phyloP scores from a whole-genome alignment of 164 flowering plant genomes.

The Magnolia kwangsiensis region DNA sequence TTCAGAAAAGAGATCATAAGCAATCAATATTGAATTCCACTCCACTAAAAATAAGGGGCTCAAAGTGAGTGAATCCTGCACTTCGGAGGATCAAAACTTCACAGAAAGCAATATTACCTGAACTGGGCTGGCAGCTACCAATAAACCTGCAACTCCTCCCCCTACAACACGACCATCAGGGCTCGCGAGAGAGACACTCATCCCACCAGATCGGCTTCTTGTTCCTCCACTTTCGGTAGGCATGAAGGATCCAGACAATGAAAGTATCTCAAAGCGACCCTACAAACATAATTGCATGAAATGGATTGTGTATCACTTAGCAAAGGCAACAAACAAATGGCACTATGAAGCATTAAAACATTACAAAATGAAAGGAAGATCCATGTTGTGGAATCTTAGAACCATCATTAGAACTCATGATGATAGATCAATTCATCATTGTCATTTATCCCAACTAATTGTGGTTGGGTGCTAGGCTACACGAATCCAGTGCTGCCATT shows the following conservation, averaged over 20 bases:
- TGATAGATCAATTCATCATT: too few species aligned
- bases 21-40: background rate
- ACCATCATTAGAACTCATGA: too few species aligned
- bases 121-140: conserved; percentile 93
- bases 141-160: conserved; percentile 93
- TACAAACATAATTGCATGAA: conserved; percentile 24
- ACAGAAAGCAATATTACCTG: conserved; percentile 45
- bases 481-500: too few species aligned
- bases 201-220: conserved; percentile 91
- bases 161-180: conserved; percentile 99
- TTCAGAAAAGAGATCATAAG: too few species aligned
- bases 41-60: background rate
- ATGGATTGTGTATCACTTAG: background rate
- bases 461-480: too few species aligned
- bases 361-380: background rate
- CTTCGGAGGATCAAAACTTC: background rate
- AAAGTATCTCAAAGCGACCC: conserved; percentile 99
- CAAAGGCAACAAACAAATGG: background rate
- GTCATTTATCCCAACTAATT: too few species aligned
- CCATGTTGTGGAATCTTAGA: background rate
- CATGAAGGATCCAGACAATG: conserved; percentile 95
- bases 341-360: background rate
- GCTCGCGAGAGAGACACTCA: conserved; percentile 96
- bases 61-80: background rate
- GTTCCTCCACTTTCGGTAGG: conserved; percentile 84